Evolutionary conservation across 257 asterid species (phyloP), one percentile per base, ranked within the genome.

Genomic region (Solanum etuberosum): DNA sequence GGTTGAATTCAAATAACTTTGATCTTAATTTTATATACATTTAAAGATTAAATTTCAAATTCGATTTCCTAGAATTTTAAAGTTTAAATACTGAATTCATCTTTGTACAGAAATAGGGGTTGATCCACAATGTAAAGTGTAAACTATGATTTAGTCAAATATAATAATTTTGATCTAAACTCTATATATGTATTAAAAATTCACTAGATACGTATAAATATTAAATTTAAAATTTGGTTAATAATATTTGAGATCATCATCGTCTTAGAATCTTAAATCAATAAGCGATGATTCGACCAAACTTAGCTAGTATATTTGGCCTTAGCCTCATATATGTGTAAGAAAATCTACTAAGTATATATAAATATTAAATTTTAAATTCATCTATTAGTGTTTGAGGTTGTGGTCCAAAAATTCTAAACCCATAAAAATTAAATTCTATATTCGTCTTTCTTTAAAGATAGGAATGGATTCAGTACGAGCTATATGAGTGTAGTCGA

Each of bases 101-200:
- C 9, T 5, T 2, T 25, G 1, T 2, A 1, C 1, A 5, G 3
- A 27, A 20, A 13, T 5, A 27, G 3, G 2, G 10, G 1, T 6
- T 27, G 10, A 29, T 29, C 6, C 37, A 67, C 10, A 29, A 1
- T n/a, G n/a, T n/a, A n/a, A n/a, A n/a, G 46, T 67, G 5, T 11
- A 67, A 27, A 27, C 1, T 11, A 27, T n/a, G 32, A 5, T 65
- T 5, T 9, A 2, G 0, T 4, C 7, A 11, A 63, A 63, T 5
- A 3, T 3, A 12, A 13, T 10, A 27, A 14, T 5, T 25, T 63
- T 67, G 1, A 3, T 4, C 37, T 27, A 67, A 67, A 67, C 37
- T 14, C 7, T 29, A 67, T 29, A 27, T 67, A 8, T 67, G 3
- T 1, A 14, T 65, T 13, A 27, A 29, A 42, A 25, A 5, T 11